Conservation (phyloP, 352 stramenopile species). For the Stephanocyclus meneghinianus region DNA sequence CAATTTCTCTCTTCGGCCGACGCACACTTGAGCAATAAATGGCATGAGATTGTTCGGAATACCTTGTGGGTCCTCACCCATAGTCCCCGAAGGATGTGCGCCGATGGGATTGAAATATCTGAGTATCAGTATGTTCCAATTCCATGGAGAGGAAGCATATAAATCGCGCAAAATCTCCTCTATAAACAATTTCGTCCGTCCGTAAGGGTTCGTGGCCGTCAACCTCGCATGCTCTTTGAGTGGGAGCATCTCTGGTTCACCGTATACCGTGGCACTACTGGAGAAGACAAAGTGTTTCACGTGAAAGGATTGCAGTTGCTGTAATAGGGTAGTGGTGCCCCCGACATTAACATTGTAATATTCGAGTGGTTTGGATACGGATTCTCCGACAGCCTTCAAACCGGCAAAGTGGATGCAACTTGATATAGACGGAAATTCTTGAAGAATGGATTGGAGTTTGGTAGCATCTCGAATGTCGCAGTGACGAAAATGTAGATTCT, state of each 20-base stretch:
- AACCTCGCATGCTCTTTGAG: slow-evolving; percentile 71
- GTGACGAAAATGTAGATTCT: slow-evolving; percentile 71
- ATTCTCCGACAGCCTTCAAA: slow-evolving; percentile 87
- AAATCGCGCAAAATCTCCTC: slow-evolving; percentile 87
- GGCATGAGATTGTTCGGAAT: slow-evolving; percentile 91
- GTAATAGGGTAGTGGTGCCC: slow-evolving; percentile 83
- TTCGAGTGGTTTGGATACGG: slow-evolving; percentile 71
- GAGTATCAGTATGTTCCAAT: slow-evolving; percentile 86
- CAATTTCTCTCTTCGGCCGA: slow-evolving; percentile 85
- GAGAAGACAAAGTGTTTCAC: slow-evolving; percentile 86
- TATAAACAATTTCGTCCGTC: slow-evolving; percentile 90
- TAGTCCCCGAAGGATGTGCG: slow-evolving; percentile 86
- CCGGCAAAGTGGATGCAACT: slow-evolving; percentile 86
- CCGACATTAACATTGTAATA: slow-evolving; percentile 89
- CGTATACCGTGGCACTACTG: slow-evolving; percentile 87
- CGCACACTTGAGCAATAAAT: slow-evolving; percentile 88
- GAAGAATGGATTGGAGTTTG: slow-evolving; percentile 51
- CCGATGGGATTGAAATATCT: slow-evolving; percentile 92
- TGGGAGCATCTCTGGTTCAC: slow-evolving; percentile 80
- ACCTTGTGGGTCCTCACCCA: slow-evolving; percentile 88
- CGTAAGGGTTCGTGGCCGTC: slow-evolving; percentile 86
- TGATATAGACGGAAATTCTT: slow-evolving; percentile 76
- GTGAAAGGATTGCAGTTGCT: slow-evolving; percentile 75
- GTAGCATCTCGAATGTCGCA: slow-evolving; percentile 74
- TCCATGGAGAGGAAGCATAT: slow-evolving; percentile 48